Evolutionary conservation across 116 monocot species (phyloP), one percentile per base, ranked within the genome.

Genomic region (Papilionanthe hybrid): DNA sequence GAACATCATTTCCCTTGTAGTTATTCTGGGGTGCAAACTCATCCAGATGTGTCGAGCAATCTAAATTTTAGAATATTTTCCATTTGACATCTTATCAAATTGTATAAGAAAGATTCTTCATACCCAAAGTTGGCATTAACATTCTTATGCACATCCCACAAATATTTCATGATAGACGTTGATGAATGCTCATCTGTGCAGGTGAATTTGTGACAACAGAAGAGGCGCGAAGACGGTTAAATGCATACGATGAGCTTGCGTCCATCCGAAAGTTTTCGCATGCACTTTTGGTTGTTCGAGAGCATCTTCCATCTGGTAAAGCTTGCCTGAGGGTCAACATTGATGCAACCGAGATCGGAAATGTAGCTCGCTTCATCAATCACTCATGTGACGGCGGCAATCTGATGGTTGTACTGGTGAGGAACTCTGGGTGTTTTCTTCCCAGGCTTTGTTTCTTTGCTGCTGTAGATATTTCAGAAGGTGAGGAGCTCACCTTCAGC

Each of bases 321-420:
- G 86, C 91, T 18, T 94, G 97, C 67, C 60, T 97, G 42, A 89
- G 97, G 73, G 80, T 92, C 15, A 97, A 97, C 71, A 91, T 97
- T 25, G 94, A 97, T 76, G 92, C 97, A 15, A 97, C 94, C 9
- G 86, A 75, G 73, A 47, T 90, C 23, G 97, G 97, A 60, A 97
- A 94, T 76, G 82, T 85, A 3, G 92, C 92, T 30, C 89, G 94
- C 5, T 97, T 97, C 80, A 90, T 97, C 55, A 97, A 97, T 55
- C 97, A 97, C 75, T 94, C 92, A 1, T 97, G 94, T 50, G 92
- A 90, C 78, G 97, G 94, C 49, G 97, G 94, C 20, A 97, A 97
- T 79, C 77, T 97, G 67, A 68, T 32, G 6, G 10, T 82, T 12
- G 66, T 89, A 11, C 55, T 97, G 77, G 91, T 97, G n/a, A 89